A percentile compares a stretch with the other conserved stretches of the same genome.
Evolutionary conservation across 805 yeast species (phyloP).

Genomic region (Saccharomycopsis synnaedendra): DNA sequence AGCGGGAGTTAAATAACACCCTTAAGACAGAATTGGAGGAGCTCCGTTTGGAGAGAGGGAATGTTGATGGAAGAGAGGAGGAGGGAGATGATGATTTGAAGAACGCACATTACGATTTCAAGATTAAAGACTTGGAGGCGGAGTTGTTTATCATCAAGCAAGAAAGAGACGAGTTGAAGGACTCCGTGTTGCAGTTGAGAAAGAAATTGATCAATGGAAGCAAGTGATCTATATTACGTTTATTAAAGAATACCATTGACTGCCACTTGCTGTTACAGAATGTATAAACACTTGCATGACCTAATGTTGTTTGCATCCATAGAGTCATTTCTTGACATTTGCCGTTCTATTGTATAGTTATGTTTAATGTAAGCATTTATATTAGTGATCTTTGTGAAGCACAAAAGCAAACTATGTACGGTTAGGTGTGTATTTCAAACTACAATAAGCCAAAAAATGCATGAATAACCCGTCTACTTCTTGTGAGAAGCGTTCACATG

Average conservation of each 20-base stretch:
- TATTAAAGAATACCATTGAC: too few species aligned
- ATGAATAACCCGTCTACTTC: neutral
- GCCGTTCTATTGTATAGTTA: too few species aligned
- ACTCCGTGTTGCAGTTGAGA: conserved; percentile 44
- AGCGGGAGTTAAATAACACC: conserved; percentile 42
- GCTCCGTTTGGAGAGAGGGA: conserved; percentile 33
- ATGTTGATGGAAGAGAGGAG: conserved; percentile 21
- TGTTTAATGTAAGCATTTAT: too few species aligned
- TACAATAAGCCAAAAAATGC: too few species aligned
- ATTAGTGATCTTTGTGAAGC: too few species aligned
- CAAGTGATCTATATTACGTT: too few species aligned
- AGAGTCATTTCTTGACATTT: too few species aligned
- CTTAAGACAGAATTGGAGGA: conserved; percentile 61
- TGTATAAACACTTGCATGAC: too few species aligned
- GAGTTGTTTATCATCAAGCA: conserved; percentile 71
- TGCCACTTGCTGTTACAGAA: too few species aligned
- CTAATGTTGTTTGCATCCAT: too few species aligned
- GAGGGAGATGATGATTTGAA: conserved; percentile 23
- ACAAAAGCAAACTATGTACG: too few species aligned
- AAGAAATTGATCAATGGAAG: conserved; percentile 31
- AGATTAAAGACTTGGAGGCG: conserved; percentile 73
- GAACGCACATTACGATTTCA: conserved; percentile 56
- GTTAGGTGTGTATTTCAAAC: too few species aligned
- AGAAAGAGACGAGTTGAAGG: conserved; percentile 72
- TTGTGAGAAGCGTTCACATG: conserved; percentile 54